Evolutionary conservation across 202 grass and related monocot genomes (phyloP), one percentile per base, ranked within the genome.

Genomic region (Sporobolus alterniflorus): DNA sequence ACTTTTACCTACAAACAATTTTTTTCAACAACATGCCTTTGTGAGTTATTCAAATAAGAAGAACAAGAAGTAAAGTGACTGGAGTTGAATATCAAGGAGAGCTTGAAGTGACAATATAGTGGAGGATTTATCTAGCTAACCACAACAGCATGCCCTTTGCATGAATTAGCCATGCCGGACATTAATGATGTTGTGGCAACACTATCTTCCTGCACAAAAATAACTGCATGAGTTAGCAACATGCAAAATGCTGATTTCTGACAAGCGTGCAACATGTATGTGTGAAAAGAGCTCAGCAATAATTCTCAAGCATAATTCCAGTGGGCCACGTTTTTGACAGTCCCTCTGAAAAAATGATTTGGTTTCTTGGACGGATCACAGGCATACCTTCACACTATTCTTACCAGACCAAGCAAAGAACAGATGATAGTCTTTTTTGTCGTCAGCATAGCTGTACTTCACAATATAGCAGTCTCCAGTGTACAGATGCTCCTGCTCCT

Each of bases 401-500:
- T 88, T 86, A 47, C 92, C 90, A 83, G 69, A 88, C 95, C 95
- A 98, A 47, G 80, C 81, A 81, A 92, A 82, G 83, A 91, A 92
- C 31, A 94, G 51, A 63, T 86, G 62, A 83, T 88, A 84, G 47
- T 97, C 78, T 87, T 69, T 97, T 66, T 76, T 87, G 74, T 81
- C 57, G 77, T 86, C 86, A 82, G 67, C 12, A 72, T 98, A 98
- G 62, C 82, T 85, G 56, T 94, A 93, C 11, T 79, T 83, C 26
- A 93, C 48, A 22, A 98, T 93, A 86, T 93, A 98, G 82, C 95
- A 91, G 39, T 98, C 92, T 77, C 86, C 95, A 13, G 70, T 93
- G 56, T 89, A 89, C 42, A 94, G 76, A 22, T 89, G 78, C 59
- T 90, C 77, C 61, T 92, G 92, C 70, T 91, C 88, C 76, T 88